Evolutionary conservation across 192 early-diverging fungal species (phyloP), one percentile per base, ranked within the genome.

Genomic region (Blastocladiella britannica): DNA sequence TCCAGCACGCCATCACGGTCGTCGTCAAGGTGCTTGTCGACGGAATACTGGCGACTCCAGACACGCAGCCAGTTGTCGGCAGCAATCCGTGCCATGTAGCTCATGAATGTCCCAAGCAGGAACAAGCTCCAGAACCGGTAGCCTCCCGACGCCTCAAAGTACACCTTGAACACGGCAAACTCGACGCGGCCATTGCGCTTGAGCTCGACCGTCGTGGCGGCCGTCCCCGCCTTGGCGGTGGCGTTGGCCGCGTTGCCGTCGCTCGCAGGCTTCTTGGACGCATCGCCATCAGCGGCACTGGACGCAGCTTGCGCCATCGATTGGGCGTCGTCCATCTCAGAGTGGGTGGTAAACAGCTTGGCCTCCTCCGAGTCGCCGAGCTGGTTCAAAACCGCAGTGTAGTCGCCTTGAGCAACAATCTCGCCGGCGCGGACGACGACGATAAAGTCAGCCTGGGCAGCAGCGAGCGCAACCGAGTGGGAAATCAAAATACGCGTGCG

Each of bases 401-500:
- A 20, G 15, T 47, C 37, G 7, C 37, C 37, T 4, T 47, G 37
- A 9, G 37, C 37, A 4, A 47, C 55, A 24, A 87, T 69, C 0
- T 71, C 70, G 52, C 83, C 85, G 28, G 78, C 72, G 26, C 71
- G 64, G 61, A 88, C 29, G 7, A 74, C 78, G 3, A 82, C 79
- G 23, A 88, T 69, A 31, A 71, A 47, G n/a, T 47, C 62, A 23
- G 56, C 61, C 29, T 47, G 12, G 37, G 37, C 37, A 9, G 37
- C 37, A 2, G 37, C 37, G 29, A 81, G 56, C 15, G 76, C 64
- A 18, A 86, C 80, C 43, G 87, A 82, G 65, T 96, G 94, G 0
- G 90, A 91, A 6, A 93, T 92, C 51, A 98, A 70, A 23, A 98
- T 67, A 2, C 82, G 63, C 0, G 94, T 98, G 18, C 89, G 75